Evolutionary conservation across 208 protist genomes (phyloP).

Genomic region (Angomonas ambiguus): DNA sequence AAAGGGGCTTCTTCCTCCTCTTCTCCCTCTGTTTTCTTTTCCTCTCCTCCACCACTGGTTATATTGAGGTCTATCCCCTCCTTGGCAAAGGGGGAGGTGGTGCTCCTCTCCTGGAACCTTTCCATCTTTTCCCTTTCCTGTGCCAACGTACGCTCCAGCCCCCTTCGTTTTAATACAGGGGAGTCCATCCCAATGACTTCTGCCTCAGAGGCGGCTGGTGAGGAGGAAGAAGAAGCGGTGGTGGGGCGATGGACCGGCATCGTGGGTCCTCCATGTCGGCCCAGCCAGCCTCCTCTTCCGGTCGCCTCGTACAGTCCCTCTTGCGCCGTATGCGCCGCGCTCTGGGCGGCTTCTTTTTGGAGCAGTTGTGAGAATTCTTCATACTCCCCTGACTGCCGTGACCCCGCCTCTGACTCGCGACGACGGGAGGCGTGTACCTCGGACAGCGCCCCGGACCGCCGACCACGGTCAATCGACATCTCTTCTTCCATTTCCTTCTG

Average conservation of each 20-base stretch:
- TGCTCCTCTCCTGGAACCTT: too few relatives aligned
- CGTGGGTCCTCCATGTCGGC: neutral
- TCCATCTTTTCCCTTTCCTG: neutral
- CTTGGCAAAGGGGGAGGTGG: too few relatives aligned
- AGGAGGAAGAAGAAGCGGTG: too few relatives aligned
- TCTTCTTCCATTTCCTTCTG: slow-evolving; percentile 17
- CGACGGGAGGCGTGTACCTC: neutral
- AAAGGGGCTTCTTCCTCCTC: neutral
- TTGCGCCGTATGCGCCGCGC: neutral
- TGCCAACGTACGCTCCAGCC: neutral
- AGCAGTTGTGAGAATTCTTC: neutral
- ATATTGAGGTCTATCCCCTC: too few relatives aligned
- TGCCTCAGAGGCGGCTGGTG: neutral
- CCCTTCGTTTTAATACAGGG: neutral
- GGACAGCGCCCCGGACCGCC: neutral
- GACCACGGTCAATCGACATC: neutral
- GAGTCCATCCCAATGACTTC: neutral
- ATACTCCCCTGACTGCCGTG: neutral
- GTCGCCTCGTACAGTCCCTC: neutral
- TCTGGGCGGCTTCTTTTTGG: neutral
- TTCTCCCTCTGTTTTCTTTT: neutral
- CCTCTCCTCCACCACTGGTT: too few relatives aligned
- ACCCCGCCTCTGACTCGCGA: neutral
- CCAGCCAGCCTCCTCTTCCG: neutral
- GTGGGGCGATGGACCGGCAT: too few relatives aligned